Evolutionary conservation across 495 filamentous ascomycete genomes (phyloP), one percentile per base, ranked within the genome.

Genomic region (Annulohypoxylon maeteangense): DNA sequence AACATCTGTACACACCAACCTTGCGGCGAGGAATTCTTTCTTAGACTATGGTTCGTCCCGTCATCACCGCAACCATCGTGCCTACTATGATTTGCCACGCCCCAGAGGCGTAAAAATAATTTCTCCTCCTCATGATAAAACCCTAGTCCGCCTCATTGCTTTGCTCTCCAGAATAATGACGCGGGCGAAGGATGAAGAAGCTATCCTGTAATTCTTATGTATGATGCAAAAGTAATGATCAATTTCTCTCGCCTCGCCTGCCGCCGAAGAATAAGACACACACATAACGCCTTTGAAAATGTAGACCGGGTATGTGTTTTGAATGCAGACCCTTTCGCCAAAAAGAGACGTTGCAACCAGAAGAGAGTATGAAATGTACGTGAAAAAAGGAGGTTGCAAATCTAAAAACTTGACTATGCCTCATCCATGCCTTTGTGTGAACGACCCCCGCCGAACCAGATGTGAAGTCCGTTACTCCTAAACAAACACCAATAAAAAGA

Each of bases 251-350:
- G 69, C 69, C 69, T 71, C 51, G 47, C 45, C 48, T 44, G 34
- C 45, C 63, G 44, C 47, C 67, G 36, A 45, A 58, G 50, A 57
- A 67, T 53, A 48, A 44, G 53, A 62, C 27, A 67, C 38, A 6
- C n/a, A 53, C 53, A 16, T 57, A 72, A 72, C 69, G 69, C 69
- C 69, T 64, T 51, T 71, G 40, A 67, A 68, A 54, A 68, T 72
- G 69, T 72, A 67, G 65, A 67, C 58, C 42, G 69, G 69, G 69
- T 72, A 72, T 72, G 69, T 72, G 22, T 62, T 25, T 72, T 72
- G 62, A 44, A 70, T 72, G 69, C 64, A 64, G 53, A 40, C 64
- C 69, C 69, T 64, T 67, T 72, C 69, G 60, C 69, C 69, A 48
- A 40, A 51, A 58, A 58, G 31, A 63, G 63, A 67, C 48, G 57